phyloP scores from a whole-genome alignment of 108 stramenopile species.

The Skeletonema potamos region DNA sequence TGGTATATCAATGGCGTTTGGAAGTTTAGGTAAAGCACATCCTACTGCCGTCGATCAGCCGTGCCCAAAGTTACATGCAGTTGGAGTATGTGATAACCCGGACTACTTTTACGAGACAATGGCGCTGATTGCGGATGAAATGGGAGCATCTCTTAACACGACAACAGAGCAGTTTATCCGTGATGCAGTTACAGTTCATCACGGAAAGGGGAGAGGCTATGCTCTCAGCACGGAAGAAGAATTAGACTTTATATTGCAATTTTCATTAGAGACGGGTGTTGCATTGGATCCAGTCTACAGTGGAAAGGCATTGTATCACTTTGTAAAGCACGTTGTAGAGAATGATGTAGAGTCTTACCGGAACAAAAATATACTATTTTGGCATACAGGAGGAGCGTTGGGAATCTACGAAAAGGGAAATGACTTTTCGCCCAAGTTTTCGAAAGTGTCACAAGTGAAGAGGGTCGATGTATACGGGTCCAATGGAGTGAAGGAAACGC shows the following conservation, averaged over 20 bases:
- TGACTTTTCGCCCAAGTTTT: slow-evolving; percentile 38
- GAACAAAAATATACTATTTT: slow-evolving; percentile 75
- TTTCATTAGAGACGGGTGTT: slow-evolving; percentile 80
- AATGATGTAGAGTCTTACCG: slow-evolving; percentile 47
- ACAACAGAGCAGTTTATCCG: slow-evolving; percentile 59
- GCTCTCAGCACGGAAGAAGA: slow-evolving; percentile 76
- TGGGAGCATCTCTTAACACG: slow-evolving; percentile 59
- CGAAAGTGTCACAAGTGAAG: slow-evolving; percentile 34
- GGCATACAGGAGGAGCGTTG: slow-evolving; percentile 90
- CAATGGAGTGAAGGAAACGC: slow-evolving; percentile 2
- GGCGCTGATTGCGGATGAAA: slow-evolving; percentile 62
- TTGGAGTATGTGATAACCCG: slow-evolving; percentile 89
- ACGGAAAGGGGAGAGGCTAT: slow-evolving; percentile 84
- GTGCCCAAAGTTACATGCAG: slow-evolving; percentile 69
- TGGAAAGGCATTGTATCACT: slow-evolving; percentile 87
- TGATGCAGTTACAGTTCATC: slow-evolving; percentile 59
- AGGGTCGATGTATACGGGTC: slow-evolving; percentile 59
- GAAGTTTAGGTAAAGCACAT: slow-evolving; percentile 22
- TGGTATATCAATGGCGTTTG: slow-evolving; percentile 63
- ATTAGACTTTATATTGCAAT: slow-evolving; percentile 66
- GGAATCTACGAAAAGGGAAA: slow-evolving; percentile 80
- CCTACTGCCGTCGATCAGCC: slow-evolving; percentile 3
- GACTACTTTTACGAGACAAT: slow-evolving; percentile 84
- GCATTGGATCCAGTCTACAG: slow-evolving; percentile 89
- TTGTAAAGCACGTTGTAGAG: slow-evolving; percentile 58